Conservation (phyloP, 2,329 filamentous ascomycete species). For the Ramularia endophylla region DNA sequence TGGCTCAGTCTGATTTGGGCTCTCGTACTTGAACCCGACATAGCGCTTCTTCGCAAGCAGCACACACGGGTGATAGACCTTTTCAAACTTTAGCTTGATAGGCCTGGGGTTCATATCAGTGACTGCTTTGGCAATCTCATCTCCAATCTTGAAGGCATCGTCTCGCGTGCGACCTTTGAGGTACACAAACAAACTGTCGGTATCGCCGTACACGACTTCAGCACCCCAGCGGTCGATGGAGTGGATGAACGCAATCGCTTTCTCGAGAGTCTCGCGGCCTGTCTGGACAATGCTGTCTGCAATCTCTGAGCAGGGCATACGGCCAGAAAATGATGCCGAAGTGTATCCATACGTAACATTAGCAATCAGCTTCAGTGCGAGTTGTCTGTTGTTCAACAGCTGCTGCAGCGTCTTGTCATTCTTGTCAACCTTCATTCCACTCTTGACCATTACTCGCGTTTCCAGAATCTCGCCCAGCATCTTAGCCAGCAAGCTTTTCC, state of each 20-base stretch:
- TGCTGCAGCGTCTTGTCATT: constrained; percentile 80
- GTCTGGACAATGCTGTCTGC: constrained; percentile 98
- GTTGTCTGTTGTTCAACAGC: constrained; percentile 84
- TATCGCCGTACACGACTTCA: constrained; percentile 97
- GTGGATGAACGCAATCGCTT: constrained; percentile 88
- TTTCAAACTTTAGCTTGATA: constrained; percentile 96
- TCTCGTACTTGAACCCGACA: constrained; percentile 95
- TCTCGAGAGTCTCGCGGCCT: constrained; percentile 87
- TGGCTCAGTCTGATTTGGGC: constrained; percentile 64
- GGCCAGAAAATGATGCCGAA: constrained; percentile 90
- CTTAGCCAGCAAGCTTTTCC: constrained; percentile 86
- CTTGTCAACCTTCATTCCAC: constrained; percentile 89
- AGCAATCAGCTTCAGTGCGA: constrained; percentile 93
- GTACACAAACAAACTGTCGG: constrained; percentile 88
- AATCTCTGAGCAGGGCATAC: constrained; percentile 97
- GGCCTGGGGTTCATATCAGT: constrained; percentile 87
- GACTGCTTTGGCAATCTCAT: constrained; percentile 82
- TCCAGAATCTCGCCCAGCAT: constrained; percentile 96
- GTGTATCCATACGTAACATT: constrained; percentile 99
- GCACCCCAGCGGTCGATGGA: constrained; percentile 82
- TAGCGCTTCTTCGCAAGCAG: constrained; percentile 96
- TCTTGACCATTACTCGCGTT: constrained; percentile 96
- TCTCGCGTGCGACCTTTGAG: constrained; percentile 80
- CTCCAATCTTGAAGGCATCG: constrained; percentile 85
- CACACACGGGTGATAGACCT: constrained; percentile 94